Conservation (phyloP, 2,329 filamentous ascomycete species). For the Ascochyta pisi region DNA sequence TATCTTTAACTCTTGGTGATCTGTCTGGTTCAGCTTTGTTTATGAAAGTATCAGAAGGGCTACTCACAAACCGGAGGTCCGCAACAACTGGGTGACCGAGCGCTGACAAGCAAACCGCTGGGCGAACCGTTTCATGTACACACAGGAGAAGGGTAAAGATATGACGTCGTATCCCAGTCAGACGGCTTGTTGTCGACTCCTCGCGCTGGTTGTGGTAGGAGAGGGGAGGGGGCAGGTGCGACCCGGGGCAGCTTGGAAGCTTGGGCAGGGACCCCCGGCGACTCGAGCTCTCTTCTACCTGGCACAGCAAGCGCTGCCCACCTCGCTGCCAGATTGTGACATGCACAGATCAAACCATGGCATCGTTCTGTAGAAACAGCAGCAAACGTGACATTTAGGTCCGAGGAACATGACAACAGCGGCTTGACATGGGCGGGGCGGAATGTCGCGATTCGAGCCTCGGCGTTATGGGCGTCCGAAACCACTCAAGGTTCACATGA, state of each 20-base stretch:
- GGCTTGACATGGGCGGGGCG: not conserved
- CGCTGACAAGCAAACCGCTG: conserved; percentile 7
- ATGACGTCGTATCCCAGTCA: not conserved
- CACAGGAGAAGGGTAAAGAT: not conserved
- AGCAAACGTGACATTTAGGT: not conserved
- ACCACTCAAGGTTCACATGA: conserved; percentile 8
- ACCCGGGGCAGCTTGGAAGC: conserved; percentile 3
- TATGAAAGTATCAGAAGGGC: not conserved
- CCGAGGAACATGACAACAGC: not conserved
- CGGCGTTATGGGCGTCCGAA: conserved; percentile 12
- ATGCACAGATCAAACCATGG: not conserved
- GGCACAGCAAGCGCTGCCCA: not conserved
- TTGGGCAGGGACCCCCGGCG: conserved; percentile 4
- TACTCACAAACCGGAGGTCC: conserved; percentile 15
- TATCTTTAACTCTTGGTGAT: not conserved
- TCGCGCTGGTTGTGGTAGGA: conserved; percentile 2
- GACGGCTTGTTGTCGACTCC: not conserved
- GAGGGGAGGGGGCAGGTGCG: conserved; percentile 6
- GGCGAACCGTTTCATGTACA: conserved; percentile 6
- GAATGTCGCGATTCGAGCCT: conserved; percentile 9
- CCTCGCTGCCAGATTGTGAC: not conserved
- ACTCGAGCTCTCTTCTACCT: not conserved
- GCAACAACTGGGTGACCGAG: conserved; percentile 7
- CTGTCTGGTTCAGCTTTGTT: conserved; percentile 9
- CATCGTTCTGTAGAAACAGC: not conserved